Percentiles rank a stretch among this genome's conserved stretches.
These are phyloP conservation scores for Brassica juncea DNA, from an alignment of 345 rosid species.

Conservation along the genomic window DNA sequence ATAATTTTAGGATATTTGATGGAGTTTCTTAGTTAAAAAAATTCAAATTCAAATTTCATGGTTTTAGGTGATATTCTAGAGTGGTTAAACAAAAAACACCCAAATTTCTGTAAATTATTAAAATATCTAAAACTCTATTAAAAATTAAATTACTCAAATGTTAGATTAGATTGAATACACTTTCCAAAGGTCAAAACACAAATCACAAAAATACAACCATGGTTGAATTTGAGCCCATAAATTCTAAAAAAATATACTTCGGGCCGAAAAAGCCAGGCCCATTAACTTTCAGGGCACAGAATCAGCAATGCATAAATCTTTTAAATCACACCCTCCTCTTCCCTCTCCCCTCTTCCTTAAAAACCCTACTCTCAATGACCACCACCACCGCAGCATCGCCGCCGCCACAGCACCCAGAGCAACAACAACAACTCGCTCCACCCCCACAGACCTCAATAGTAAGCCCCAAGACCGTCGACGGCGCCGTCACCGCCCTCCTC, in stretches of 20 bases:
- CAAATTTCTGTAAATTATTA: too few species aligned
- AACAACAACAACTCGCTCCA: not conserved
- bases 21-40: too few species aligned
- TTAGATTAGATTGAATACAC: too few species aligned
- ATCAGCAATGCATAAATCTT: conserved; percentile 25
- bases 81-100: too few species aligned
- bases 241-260: not conserved
- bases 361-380: conserved; percentile 42
- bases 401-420: conserved; percentile 11
- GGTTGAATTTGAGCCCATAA: conserved; percentile 12
- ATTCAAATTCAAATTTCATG: too few species aligned
- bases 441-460: conserved; percentile 25
- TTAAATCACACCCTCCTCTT: not conserved
- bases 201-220: conserved; percentile 9
- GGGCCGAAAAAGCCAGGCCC: conserved; percentile 12
- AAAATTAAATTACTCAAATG: too few species aligned
- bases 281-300: not conserved
- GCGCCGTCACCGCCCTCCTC: conserved; percentile 51
- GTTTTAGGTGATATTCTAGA: too few species aligned
- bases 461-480: conserved; percentile 42
- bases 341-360: conserved; percentile 12
- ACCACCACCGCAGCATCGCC: conserved; percentile 29
- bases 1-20: too few species aligned
- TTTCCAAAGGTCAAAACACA: not conserved
- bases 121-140: too few species aligned